Base-by-base conservation (phyloP, 768 basidiomycete genomes). In the Leucocoprinus sp. region DNA sequence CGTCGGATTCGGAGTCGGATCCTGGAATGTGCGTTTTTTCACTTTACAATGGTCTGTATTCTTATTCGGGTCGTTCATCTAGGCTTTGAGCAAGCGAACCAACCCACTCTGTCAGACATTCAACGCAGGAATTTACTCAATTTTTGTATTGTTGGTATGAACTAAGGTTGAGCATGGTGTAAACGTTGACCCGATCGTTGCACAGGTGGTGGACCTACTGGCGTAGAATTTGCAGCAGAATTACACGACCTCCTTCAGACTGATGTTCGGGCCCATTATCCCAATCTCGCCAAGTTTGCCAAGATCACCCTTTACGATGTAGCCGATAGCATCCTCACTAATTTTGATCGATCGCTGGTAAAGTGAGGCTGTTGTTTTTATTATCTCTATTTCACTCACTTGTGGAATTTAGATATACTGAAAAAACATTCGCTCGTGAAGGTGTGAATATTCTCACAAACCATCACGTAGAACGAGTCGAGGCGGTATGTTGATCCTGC, bases 81-180 rank as follows among this genome's bases (percentile, higher is more conserved):
- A 78, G 82, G 83, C 58, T 89, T 93, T 48, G 90, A 93, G 57
- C 84, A 89, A 55, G 91, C 91, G 2, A 82, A 80, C 53, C 83
- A 89, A 53, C 91, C 90, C 0, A 79, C 72, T 1, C 64, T 89
- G 11, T 77, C 84, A 0, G 89, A 90, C 47, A 64, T 75, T 29
- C 79, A 93, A 52, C 76, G 86, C 39, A 68, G 80, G 44, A 80
- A 82, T 49, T 64, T 93, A 9, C 74, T 93, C 18, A 82, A 88
- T 51, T 93, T 93, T 57, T 90, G 87, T 50, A 78, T 93, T 38
- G 89, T 92, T 37, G 92, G 91, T 64, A 63, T 55, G 76, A 61
- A 8, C 8, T 17, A 27, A 11, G 17, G 6, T 22, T 12, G 12
- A 17, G 5, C 7, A 19, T 23, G 37, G n/a, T 23, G 22, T 14